phyloP scores from a whole-genome alignment of 1,139 yeast species.

The Geotrichum restrictum region DNA sequence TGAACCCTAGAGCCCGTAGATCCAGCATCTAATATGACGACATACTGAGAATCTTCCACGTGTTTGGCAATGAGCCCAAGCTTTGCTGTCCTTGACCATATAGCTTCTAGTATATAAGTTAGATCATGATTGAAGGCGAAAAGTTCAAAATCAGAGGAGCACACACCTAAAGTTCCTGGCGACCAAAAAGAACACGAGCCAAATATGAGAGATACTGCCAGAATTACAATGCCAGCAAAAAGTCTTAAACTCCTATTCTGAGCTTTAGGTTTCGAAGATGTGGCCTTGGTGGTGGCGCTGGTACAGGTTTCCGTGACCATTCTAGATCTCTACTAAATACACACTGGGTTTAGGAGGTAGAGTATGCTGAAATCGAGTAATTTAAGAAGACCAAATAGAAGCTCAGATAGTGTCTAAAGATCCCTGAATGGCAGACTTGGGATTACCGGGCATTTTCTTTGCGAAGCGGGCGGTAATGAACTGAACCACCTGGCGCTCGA shows the following conservation, averaged over 20 bases:
- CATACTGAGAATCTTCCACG: conserved; percentile 42
- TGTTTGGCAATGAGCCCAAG: no score
- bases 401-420: neutral
- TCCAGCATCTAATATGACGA: conserved; percentile 94
- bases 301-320: conserved; percentile 14
- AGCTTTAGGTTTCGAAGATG: neutral
- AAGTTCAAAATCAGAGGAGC: neutral
- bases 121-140: neutral
- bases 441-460: neutral
- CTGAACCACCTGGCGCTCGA: neutral
- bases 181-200: conserved; percentile 1
- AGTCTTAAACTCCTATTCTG: neutral
- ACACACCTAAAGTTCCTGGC: neutral
- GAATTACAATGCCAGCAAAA: neutral
- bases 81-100: no score
- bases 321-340: neutral
- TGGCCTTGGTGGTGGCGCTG: neutral
- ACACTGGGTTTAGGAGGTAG: no score
- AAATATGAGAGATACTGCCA: neutral
- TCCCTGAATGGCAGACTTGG: neutral
- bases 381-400: neutral
- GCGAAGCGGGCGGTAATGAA: neutral
- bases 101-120: neutral
- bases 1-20: conserved; percentile 96
- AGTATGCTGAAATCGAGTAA: no score